Conservation (phyloP, 75 land plant genomes). For the Azolla pinnata region DNA sequence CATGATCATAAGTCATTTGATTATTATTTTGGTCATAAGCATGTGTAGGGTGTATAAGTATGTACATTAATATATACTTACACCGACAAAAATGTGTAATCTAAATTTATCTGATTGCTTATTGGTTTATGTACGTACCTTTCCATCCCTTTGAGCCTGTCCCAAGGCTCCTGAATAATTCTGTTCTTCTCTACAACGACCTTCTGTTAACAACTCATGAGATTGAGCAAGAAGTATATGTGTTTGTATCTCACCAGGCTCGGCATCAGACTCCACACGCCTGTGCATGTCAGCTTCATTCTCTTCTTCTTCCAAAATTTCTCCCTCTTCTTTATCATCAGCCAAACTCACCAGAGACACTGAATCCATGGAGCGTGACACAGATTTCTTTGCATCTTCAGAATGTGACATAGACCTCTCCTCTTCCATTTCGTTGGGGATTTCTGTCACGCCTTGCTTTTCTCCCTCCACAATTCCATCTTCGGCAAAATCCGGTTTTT, state of each 20-base stretch:
- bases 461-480: background rate
- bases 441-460: background rate
- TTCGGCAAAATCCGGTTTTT: background rate
- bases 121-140: background rate
- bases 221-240: background rate
- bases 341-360: background rate
- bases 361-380: background rate
- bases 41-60: too few relatives aligned
- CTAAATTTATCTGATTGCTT: too few relatives aligned
- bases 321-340: constrained; percentile 28
- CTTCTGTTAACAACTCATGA: background rate
- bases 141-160: background rate
- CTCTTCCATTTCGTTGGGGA: background rate
- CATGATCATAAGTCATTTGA: too few relatives aligned
- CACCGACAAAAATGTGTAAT: too few relatives aligned
- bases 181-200: too few relatives aligned
- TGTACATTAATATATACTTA: too few relatives aligned
- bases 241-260: constrained; percentile 18
- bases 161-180: background rate
- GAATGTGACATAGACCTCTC: background rate
- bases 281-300: background rate
- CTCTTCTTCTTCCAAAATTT: constrained; percentile 39
- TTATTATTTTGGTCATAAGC: too few relatives aligned
- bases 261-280: constrained; percentile 3
- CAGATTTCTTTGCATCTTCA: too few relatives aligned